Percentiles rank a stretch among this genome's conserved stretches.
Conservation (phyloP, 169 alveolate species). For the Babesia bovis region DNA sequence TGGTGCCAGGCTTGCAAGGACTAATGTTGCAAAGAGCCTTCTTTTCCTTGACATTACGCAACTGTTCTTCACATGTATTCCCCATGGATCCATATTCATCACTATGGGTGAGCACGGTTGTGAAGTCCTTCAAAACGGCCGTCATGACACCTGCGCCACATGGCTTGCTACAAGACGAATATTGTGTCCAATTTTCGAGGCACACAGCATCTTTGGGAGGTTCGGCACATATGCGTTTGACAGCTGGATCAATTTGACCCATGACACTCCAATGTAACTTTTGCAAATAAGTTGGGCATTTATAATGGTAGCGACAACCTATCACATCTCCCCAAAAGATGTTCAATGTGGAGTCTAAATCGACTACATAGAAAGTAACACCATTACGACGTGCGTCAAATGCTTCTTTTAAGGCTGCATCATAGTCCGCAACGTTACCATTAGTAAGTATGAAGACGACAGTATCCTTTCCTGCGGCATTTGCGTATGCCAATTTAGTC, state of each 20-base stretch:
- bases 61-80: slow-evolving; percentile 50
- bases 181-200: slow-evolving; percentile 50
- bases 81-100: slow-evolving; percentile 25
- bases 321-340: slow-evolving; percentile 22
- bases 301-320: slow-evolving; percentile 41
- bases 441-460: slow-evolving; percentile 42
- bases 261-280: neutral
- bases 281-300: slow-evolving; percentile 23
- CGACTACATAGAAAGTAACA: slow-evolving; percentile 46
- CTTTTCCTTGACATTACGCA: slow-evolving; percentile 6
- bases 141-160: slow-evolving; percentile 56
- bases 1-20: slow-evolving; percentile 16
- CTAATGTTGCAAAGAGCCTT: slow-evolving; percentile 25
- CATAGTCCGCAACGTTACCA: slow-evolving; percentile 33
- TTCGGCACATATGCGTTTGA: slow-evolving; percentile 26
- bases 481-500: neutral
- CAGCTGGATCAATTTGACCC: neutral
- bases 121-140: slow-evolving; percentile 4
- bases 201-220: slow-evolving; percentile 57
- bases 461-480: slow-evolving; percentile 29
- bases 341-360: slow-evolving; percentile 15
- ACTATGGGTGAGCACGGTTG: slow-evolving; percentile 22
- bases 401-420: slow-evolving; percentile 43
- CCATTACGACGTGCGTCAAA: slow-evolving; percentile 47
- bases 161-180: slow-evolving; percentile 25